phyloP scores from a whole-genome alignment of 371 early-diverging fungal genomes.

The Syncephalastrum monosporum region DNA sequence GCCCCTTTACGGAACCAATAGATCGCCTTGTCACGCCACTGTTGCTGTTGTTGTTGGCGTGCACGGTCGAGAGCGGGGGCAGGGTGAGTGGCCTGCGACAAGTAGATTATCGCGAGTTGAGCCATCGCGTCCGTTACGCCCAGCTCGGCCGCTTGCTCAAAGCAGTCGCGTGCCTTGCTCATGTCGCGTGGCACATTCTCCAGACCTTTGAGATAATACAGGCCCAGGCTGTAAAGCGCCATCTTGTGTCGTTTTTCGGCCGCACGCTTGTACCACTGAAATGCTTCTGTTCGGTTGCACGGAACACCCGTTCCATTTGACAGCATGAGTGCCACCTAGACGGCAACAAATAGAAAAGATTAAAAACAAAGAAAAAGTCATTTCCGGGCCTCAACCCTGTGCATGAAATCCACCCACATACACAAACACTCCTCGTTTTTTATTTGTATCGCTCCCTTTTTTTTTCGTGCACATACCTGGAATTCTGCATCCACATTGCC shows the following conservation, averaged over 20 bases:
- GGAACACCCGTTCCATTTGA: slow-evolving; percentile 53
- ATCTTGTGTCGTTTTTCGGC: slow-evolving; percentile 43
- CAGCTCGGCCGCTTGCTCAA: slow-evolving; percentile 44
- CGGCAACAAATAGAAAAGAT: slow-evolving; percentile 7
- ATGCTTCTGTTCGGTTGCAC: slow-evolving; percentile 43
- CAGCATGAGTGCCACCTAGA: slow-evolving; percentile 46
- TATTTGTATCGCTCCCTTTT: too few species aligned
- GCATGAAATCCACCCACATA: background rate
- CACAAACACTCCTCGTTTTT: background rate
- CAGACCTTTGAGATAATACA: slow-evolving; percentile 47
- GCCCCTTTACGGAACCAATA: slow-evolving; percentile 53
- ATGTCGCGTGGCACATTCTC: slow-evolving; percentile 30
- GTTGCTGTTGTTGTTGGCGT: slow-evolving; percentile 19
- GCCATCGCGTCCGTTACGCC: slow-evolving; percentile 43
- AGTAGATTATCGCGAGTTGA: slow-evolving; percentile 37
- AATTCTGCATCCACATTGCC: slow-evolving; percentile 38
- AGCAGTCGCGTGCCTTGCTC: slow-evolving; percentile 36
- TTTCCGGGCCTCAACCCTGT: background rate
- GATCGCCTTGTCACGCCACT: slow-evolving; percentile 21
- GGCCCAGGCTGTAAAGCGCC: slow-evolving; percentile 46
- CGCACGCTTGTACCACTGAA: slow-evolving; percentile 54
- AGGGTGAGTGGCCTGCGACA: slow-evolving; percentile 34
- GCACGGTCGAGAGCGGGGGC: slow-evolving; percentile 10
- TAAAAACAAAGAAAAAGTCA: slow-evolving; percentile 1
- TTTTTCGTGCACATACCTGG: slow-evolving; percentile 22